phyloP scores from a whole-genome alignment of 1,284 basidiomycete genomes.

The Puccinia hordei region DNA sequence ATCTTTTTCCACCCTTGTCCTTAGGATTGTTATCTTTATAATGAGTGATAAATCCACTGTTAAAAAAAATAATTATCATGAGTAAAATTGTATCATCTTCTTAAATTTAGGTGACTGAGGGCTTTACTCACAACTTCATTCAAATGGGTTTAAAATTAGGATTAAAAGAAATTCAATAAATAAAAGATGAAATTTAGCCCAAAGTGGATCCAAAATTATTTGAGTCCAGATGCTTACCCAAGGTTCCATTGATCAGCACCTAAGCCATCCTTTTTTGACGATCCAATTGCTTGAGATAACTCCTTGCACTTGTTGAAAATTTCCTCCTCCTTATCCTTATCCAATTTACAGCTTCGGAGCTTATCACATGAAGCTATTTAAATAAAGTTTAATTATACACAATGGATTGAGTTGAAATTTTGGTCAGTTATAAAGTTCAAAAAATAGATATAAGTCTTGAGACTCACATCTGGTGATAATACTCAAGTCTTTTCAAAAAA shows the following conservation, averaged over 20 bases:
- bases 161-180: background rate
- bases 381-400: background rate
- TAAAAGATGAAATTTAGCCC: too few species aligned
- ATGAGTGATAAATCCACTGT: background rate
- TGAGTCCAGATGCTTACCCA: slow-evolving; percentile 27
- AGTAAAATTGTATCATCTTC: background rate
- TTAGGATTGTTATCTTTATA: background rate
- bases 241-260: slow-evolving; percentile 44
- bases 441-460: background rate
- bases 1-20: too few species aligned
- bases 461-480: slow-evolving; percentile 29
- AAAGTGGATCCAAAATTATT: too few species aligned
- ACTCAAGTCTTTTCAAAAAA: background rate
- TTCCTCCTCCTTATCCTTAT: background rate
- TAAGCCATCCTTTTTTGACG: slow-evolving; percentile 7
- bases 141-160: background rate
- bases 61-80: background rate
- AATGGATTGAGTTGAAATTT: background rate
- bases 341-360: slow-evolving; percentile 5
- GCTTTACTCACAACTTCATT: background rate
- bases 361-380: slow-evolving; percentile 24
- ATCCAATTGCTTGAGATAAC: background rate
- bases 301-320: slow-evolving; percentile 4
- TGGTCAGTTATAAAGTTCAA: too few species aligned
- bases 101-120: background rate